Evolutionary conservation across 257 asterid genomes (phyloP), one percentile per base, ranked within the genome.

Genomic region (Echites panduratus): DNA sequence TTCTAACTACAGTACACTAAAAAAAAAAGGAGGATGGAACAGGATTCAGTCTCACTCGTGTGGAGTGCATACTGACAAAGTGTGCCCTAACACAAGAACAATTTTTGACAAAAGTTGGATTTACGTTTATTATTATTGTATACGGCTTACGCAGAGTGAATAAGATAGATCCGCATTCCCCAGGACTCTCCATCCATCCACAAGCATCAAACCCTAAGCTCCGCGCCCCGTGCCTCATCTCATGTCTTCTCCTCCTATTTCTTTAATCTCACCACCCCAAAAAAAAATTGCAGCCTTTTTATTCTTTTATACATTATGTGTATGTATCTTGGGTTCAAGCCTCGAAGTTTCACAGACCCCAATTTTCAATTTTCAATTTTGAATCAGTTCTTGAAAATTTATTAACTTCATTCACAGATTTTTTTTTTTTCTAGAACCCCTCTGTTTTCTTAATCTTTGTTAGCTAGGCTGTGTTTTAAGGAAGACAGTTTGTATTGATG

Each of bases 141-240:
- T 45, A 76, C 64, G 49, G 61, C 27, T 62, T 64, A 24, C 4
- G 71, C 16, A 79, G 78, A 26, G 61, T 3, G 38, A 32, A 3
- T 1, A 3, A 32, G 38, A 32, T 32, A 35, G 64, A 59, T 49
- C 70, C 63, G 47, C 20, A 70, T 29, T 11, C 22, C 66, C 38
- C 49, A 47, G 19, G 63, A 62, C 2, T 3, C 3, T 32, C 38
- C 38, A 32, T 32, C 38, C 38, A 32, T 32, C 45, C 70, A 47
- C 40, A 40, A 81, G 75, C 92, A 81, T 75, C 78, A 84, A 90
- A 82, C 88, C 88, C 90, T 35, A 87, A 75, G 91, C 77, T 73
- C 92, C 86, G 96, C 95, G 95, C 91, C 95, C 93, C 97, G 93
- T 88, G 96, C 93, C 91, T 80, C 75, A 73, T 83, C 65, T 77